Conservation (phyloP, 768 basidiomycete species). For the Strobilomyces dryophilus region DNA sequence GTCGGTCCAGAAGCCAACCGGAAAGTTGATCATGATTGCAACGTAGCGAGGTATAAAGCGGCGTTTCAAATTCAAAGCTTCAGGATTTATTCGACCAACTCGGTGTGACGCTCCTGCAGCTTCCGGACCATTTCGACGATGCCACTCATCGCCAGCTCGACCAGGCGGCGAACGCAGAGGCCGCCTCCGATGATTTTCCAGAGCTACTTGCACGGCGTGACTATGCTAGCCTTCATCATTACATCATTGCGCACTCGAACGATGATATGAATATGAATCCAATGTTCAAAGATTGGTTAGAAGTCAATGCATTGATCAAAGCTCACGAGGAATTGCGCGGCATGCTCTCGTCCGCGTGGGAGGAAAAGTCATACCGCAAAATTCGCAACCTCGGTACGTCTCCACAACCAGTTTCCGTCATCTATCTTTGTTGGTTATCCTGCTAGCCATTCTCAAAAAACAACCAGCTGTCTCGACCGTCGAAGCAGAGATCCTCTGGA, state of each 20-base stretch:
- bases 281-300: fast-evolving
- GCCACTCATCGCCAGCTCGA: too few relatives aligned
- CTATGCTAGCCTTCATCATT: neutral
- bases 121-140: too few relatives aligned
- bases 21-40: too few relatives aligned
- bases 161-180: neutral
- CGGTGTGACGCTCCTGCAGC: too few relatives aligned
- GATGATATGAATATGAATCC: neutral
- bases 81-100: too few relatives aligned
- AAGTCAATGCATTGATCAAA: neutral
- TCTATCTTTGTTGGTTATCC: neutral
- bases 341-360: neutral
- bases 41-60: too few relatives aligned
- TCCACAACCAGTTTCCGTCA: neutral
- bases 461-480: too few relatives aligned
- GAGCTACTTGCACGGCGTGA: neutral
- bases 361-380: neutral
- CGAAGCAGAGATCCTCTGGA: neutral
- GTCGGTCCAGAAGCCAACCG: too few relatives aligned
- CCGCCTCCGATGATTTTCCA: neutral
- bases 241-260: neutral
- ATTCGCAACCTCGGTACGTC: slow-evolving; percentile 7
- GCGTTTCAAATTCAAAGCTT: too few relatives aligned
- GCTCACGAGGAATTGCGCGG: neutral
- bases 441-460: neutral